Evolutionary conservation across 1,139 yeast species (phyloP).

Genomic region (Yamadazyma atmosphaerica): DNA sequence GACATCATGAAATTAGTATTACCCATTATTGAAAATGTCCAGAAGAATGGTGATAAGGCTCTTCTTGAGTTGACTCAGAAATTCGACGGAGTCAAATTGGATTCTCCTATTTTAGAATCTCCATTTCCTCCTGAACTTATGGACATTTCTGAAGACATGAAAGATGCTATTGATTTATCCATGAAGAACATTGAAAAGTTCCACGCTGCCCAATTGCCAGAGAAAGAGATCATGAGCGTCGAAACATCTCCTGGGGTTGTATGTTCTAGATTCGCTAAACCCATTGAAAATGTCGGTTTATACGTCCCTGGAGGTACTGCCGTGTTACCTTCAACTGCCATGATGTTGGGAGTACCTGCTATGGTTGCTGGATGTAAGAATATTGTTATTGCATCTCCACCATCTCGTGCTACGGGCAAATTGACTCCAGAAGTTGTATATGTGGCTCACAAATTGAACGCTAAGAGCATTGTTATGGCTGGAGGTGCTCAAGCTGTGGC

Average conservation of each 20-base stretch:
- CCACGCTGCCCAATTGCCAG: constrained; percentile 87
- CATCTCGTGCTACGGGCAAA: constrained; percentile 84
- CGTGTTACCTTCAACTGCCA: constrained; percentile 93
- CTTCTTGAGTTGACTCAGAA: constrained; percentile 82
- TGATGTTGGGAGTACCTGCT: constrained; percentile 99
- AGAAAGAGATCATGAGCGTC: constrained; percentile 69
- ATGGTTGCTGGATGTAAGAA: constrained; percentile 96
- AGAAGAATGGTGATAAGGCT: constrained; percentile 79
- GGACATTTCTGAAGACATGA: constrained; percentile 75
- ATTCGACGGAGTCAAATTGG: constrained; percentile 79
- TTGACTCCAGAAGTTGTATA: constrained; percentile 97
- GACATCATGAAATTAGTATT: constrained; percentile 90
- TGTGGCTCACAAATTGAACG: constrained; percentile 95
- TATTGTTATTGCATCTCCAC: constrained; percentile 96
- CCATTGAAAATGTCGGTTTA: constrained; percentile 91
- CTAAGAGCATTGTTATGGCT: constrained; percentile 84
- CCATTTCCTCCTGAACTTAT: constrained; percentile 82
- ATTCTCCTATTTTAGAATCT: constrained; percentile 74
- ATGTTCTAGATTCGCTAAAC: constrained; percentile 93
- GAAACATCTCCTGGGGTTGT: constrained; percentile 93
- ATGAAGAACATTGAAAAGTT: constrained; percentile 85
- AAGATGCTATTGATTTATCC: constrained; percentile 83
- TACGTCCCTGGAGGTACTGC: constrained; percentile 99
- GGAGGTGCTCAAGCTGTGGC: constrained; percentile 99
- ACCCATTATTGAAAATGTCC: constrained; percentile 83